phyloP scores from a whole-genome alignment of 2,329 filamentous ascomycete genomes.

The Ascochyta koolunga region DNA sequence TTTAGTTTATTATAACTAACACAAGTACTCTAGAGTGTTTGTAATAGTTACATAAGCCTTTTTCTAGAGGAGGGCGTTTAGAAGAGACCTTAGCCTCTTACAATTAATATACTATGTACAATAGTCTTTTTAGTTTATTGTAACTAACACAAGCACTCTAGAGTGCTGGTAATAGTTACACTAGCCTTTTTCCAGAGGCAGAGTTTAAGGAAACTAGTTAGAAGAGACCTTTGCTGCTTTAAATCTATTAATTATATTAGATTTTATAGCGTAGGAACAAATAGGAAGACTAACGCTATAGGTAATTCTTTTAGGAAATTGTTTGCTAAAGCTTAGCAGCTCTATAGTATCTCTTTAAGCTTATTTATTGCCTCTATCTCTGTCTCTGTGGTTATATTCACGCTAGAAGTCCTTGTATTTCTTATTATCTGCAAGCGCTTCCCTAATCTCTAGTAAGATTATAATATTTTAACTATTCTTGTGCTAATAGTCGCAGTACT shows the following conservation, averaged over 20 bases:
- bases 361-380: slow-evolving; percentile 13
- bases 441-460: slow-evolving; percentile 3
- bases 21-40: too few relatives aligned
- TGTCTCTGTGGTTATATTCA: slow-evolving; percentile 7
- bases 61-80: too few relatives aligned
- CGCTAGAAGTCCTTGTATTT: slow-evolving; percentile 12
- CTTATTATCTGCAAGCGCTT: slow-evolving; percentile 9
- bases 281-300: not conserved
- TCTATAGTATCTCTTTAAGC: slow-evolving; percentile 6
- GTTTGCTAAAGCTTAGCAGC: slow-evolving; percentile 15
- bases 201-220: too few relatives aligned
- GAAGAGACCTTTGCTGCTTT: too few relatives aligned
- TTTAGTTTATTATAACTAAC: too few relatives aligned
- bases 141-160: too few relatives aligned
- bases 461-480: not conserved
- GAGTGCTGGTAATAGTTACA: too few relatives aligned
- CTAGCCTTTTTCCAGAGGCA: too few relatives aligned
- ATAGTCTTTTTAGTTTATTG: too few relatives aligned
- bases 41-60: too few relatives aligned
- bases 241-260: not conserved
- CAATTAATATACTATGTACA: not conserved
- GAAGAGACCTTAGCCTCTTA: not conserved
- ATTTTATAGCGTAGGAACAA: not conserved
- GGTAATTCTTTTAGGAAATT: slow-evolving; percentile 12
- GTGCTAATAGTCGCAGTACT: not conserved